Evolutionary conservation across 2,329 filamentous ascomycete genomes (phyloP), one percentile per base, ranked within the genome.

Genomic region (Sordariomycetes sp.): DNA sequence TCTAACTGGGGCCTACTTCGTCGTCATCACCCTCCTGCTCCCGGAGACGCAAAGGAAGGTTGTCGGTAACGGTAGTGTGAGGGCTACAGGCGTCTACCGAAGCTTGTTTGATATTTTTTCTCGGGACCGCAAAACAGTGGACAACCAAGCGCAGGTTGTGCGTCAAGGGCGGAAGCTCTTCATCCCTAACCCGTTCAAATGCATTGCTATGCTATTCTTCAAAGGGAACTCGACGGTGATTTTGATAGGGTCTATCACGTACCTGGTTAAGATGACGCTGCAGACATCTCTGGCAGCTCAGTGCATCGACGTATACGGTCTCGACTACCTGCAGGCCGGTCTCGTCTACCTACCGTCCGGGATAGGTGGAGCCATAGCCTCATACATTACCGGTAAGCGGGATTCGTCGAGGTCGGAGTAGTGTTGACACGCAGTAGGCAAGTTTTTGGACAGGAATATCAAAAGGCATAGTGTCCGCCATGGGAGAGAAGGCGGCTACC

Each of bases 21-120:
- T 82, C 1, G 71, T 79, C 0, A 76, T 81, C 25, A 60, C 74
- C 3, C 60, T 83, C 11, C 70, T 79, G 3, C 72, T 85, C 3
- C 83, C 82, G 0, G 77, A 81, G 65, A 80, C 78, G 3, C 74
- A 74, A 50, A 72, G 78, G 20, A 76, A 74, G 18, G 73, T 83
- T 6, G 80, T 83, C 1, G 79, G 79, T n/a, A 76, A 85, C 66
- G 76, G 81, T 28, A 58, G 46, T 25, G 20, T 16, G 8, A 46
- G 32, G 32, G 14, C 46, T 4, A 22, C 11, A 0, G 57, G 54
- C 5, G 34, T 50, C 8, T 22, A 56, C 25, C 22, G 18, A 10
- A 28, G 40, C 14, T 22, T 48, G 40, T 56, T 56, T 50, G n/a
- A 48, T 10, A 48, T 3, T 3, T 48, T 48, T 22, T 20, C 25